phyloP scores from a whole-genome alignment of 2,329 filamentous ascomycete genomes.

The Raffaelea arxii region DNA sequence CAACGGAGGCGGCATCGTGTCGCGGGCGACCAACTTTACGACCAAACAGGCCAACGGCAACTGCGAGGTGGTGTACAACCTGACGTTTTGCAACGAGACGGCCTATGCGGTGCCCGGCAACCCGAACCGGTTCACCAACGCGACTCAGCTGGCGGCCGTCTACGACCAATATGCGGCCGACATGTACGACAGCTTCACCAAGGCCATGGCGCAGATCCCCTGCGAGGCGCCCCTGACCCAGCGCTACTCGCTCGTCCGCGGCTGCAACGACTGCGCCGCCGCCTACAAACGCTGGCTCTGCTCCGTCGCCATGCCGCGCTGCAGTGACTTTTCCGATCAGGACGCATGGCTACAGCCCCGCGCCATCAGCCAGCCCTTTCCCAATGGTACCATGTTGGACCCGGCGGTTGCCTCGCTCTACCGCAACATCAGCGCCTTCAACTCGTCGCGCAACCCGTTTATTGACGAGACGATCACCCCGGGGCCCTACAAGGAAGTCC shows the following conservation, averaged over 20 bases:
- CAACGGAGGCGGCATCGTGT: constrained; percentile 69
- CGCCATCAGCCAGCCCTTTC: constrained; percentile 61
- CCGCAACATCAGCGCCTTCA: constrained; percentile 29
- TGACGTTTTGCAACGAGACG: constrained; percentile 81
- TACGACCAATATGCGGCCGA: constrained; percentile 68
- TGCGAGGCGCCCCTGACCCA: constrained; percentile 69
- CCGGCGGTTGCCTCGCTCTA: constrained; percentile 19
- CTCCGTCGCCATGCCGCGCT: constrained; percentile 84
- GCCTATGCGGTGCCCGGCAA: constrained; percentile 90
- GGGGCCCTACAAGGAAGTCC: constrained; percentile 86
- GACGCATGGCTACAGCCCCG: constrained; percentile 52
- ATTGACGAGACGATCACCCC: constrained; percentile 67
- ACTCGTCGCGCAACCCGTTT: constrained; percentile 55
- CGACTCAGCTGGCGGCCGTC: constrained; percentile 51
- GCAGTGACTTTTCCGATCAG: constrained; percentile 61
- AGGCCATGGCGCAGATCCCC: constrained; percentile 71
- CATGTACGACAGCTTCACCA: constrained; percentile 70
- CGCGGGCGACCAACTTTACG: constrained; percentile 58
- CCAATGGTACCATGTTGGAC: constrained; percentile 47
- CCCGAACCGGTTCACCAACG: constrained; percentile 48
- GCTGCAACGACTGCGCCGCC: constrained; percentile 62
- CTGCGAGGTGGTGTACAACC: constrained; percentile 76
- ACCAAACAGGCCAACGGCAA: constrained; percentile 59
- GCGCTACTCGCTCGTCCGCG: constrained; percentile 70
- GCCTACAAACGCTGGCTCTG: constrained; percentile 96